Evolutionary conservation across 768 basidiomycete species (phyloP), one percentile per base, ranked within the genome.

Genomic region (Exidia glandulosa): DNA sequence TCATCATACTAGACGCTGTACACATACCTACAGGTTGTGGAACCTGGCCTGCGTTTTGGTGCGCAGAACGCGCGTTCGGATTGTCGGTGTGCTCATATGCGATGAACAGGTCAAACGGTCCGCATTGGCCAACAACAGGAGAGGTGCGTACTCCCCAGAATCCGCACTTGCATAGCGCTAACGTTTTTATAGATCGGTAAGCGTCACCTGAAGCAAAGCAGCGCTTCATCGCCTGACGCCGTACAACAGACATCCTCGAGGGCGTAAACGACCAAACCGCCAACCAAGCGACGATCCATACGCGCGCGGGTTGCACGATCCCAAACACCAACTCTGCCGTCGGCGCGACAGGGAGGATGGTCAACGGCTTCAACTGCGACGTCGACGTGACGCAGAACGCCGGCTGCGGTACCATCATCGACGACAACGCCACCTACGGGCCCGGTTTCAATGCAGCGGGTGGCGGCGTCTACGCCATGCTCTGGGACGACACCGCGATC

Each of bases 1-100:
- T 96, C 34, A 77, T 93, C 62, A 76, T 94, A 52, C 79, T 94
- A 78, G 91, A 94, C 71, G 81, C 90, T 29, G 77, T 84, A 29
- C 92, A 95, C 69, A 91, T 94, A 86, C 92, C 92, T 7, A 84
- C 85, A 0, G 93, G 92, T 14, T 94, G 92, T 71, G 92, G 85
- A 36, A 85, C 85, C 29, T 93, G 90, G 91, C n/a, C n/a, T n/a
- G n/a, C n/a, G n/a, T n/a, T n/a, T n/a, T n/a, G n/a, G n/a, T n/a
- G n/a, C n/a, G n/a, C n/a, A n/a, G n/a, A n/a, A n/a, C n/a, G n/a
- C n/a, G n/a, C n/a, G n/a, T n/a, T n/a, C n/a, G n/a, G n/a, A n/a
- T n/a, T n/a, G 32, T 57, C 57, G 31, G 27, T 25, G 47, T 41
- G 25, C 23, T 57, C 58, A 68, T 61, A 63, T 63, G n/a, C 50